A percentile compares a stretch with the other conserved stretches of the same genome.
These are phyloP conservation scores for Chamaenerion angustifolium DNA, from an alignment of 345 rosid genomes.

Conservation along the genomic window DNA sequence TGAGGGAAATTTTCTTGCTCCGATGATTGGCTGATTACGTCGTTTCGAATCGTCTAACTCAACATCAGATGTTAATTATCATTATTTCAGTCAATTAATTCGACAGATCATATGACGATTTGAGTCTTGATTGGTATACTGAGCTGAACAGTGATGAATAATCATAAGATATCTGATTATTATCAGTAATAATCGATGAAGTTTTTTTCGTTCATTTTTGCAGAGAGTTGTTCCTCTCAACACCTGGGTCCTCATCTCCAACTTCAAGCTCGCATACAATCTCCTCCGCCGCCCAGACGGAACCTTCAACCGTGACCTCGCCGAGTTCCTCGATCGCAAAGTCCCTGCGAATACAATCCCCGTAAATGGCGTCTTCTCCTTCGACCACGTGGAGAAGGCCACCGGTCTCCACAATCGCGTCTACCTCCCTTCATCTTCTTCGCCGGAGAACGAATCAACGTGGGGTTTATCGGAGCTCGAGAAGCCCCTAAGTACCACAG, in stretches of 20 bases:
- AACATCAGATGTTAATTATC: no score
- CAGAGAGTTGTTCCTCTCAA: constrained; percentile 19
- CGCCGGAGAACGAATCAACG: constrained; percentile 1
- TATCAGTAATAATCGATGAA: neutral
- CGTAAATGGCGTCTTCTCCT: constrained; percentile 9
- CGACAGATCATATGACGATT: no score
- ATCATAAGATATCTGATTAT: no score
- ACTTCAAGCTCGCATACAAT: constrained; percentile 5
- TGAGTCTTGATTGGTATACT: no score
- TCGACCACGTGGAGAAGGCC: constrained; percentile 14
- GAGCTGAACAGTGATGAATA: no score
- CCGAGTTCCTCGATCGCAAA: constrained; percentile 13
- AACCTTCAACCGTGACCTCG: constrained; percentile 14
- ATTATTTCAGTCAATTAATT: no score
- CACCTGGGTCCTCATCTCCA: constrained; percentile 10
- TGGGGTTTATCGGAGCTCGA: constrained; percentile 12
- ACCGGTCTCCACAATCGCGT: constrained; percentile 14
- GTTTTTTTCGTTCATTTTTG: neutral
- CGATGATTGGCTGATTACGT: no score
- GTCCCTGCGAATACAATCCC: constrained; percentile 13
- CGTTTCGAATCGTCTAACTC: no score
- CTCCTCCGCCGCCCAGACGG: constrained; percentile 11
- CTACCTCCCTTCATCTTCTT: constrained; percentile 10
- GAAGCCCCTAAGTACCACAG: constrained; percentile 10
- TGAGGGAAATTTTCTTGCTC: no score